Evolutionary conservation across 23 red algal species (phyloP).

Genomic region (Gracilariopsis chorda): DNA sequence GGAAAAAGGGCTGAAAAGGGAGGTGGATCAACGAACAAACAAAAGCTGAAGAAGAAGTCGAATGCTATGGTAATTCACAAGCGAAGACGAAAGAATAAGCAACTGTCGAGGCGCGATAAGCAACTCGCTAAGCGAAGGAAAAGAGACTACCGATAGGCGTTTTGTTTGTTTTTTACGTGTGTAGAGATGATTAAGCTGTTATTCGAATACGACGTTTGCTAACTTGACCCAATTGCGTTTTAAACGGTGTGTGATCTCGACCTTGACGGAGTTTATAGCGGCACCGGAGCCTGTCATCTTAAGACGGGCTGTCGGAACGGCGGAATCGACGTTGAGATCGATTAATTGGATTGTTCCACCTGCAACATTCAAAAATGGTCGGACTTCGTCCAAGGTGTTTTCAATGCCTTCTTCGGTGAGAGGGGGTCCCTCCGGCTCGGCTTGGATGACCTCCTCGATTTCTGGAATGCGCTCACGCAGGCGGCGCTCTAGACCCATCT

Average conservation of each 20-base stretch:
- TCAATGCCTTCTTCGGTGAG: conserved; percentile 88
- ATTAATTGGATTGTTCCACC: conserved; percentile 85
- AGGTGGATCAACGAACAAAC: conserved; percentile 69
- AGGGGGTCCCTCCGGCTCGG: conserved; percentile 73
- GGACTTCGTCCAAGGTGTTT: conserved; percentile 85
- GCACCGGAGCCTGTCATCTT: conserved; percentile 84
- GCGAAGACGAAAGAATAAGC: conserved; percentile 24
- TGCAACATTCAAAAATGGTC: conserved; percentile 98
- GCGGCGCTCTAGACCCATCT: conserved; percentile 91
- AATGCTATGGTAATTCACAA: conserved; percentile 87
- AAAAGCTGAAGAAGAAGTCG: conserved; percentile 76
- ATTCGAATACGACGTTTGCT: conserved; percentile 77
- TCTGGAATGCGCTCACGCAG: conserved; percentile 92
- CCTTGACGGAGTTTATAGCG: conserved; percentile 91
- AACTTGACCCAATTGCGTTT: conserved; percentile 82
- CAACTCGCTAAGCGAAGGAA: conserved; percentile 59
- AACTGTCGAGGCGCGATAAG: conserved; percentile 39
- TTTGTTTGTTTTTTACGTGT: not conserved
- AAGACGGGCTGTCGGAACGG: conserved; percentile 64
- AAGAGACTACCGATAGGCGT: conserved; percentile 27
- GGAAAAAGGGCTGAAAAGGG: conserved; percentile 66
- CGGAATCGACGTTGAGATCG: conserved; percentile 47
- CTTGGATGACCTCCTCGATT: conserved; percentile 89
- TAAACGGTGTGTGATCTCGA: conserved; percentile 91
- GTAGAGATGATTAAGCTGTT: not conserved